phyloP scores from a whole-genome alignment of 2,329 filamentous ascomycete genomes.

The Ophiostoma australiae region DNA sequence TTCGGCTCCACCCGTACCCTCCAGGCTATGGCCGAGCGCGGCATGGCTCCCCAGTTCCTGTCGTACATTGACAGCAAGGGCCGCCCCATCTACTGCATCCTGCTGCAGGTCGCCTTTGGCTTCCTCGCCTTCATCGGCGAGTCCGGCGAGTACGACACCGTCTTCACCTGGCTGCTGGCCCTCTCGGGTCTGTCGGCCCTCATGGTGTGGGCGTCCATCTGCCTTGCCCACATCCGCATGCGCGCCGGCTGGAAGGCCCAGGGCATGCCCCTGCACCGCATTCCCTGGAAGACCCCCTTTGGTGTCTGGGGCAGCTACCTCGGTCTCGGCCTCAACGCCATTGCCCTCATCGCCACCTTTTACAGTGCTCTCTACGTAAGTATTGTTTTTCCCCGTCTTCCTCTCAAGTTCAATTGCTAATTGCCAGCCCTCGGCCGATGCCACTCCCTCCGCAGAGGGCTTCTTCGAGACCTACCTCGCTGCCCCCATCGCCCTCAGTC shows the following conservation, averaged over 20 bases:
- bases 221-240: conserved; percentile 64
- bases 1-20: conserved; percentile 55
- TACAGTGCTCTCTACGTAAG: conserved; percentile 11
- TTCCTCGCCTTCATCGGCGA: conserved; percentile 66
- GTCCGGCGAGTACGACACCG: conserved; percentile 28
- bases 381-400: neutral
- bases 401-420: neutral
- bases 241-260: conserved; percentile 59
- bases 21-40: conserved; percentile 55
- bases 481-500: conserved; percentile 48
- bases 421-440: conserved; percentile 32
- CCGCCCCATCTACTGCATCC: conserved; percentile 55
- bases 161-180: conserved; percentile 27
- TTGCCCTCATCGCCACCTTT: neutral
- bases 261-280: conserved; percentile 55
- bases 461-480: conserved; percentile 60
- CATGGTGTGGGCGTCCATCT: conserved; percentile 62
- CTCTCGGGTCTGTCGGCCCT: conserved; percentile 61
- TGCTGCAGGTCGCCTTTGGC: conserved; percentile 52
- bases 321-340: conserved; percentile 2
- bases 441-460: conserved; percentile 38
- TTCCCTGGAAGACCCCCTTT: conserved; percentile 59
- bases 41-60: conserved; percentile 53
- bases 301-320: conserved; percentile 10
- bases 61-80: conserved; percentile 48